These are phyloP conservation scores for Lentinula aciculospora DNA, from an alignment of 768 basidiomycete species.

Conservation along the genomic window DNA sequence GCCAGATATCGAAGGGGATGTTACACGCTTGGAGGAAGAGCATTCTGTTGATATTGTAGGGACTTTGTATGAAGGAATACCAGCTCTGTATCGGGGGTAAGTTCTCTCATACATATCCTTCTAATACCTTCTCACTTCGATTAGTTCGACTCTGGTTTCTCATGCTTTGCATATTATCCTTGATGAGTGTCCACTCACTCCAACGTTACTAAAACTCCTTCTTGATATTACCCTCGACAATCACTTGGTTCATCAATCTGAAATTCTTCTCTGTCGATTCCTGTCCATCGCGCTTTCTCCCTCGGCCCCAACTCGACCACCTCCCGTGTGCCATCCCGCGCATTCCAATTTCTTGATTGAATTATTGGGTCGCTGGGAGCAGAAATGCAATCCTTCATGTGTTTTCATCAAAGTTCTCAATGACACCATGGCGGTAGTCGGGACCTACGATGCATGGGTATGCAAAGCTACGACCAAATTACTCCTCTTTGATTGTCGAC, in stretches of 20 bases:
- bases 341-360: constrained; percentile 43
- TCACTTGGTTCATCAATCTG: constrained; percentile 36
- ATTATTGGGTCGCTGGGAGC: constrained; percentile 35
- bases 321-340: constrained; percentile 35
- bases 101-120: constrained; percentile 4
- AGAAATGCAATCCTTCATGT: constrained; percentile 16
- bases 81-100: constrained; percentile 47
- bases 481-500: not conserved
- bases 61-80: constrained; percentile 46
- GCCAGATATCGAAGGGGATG: constrained; percentile 16
- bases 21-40: constrained; percentile 13
- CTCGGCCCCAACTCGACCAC: constrained; percentile 14
- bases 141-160: constrained; percentile 35
- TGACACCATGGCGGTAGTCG: constrained; percentile 19
- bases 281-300: constrained; percentile 33
- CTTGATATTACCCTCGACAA: constrained; percentile 46
- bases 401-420: constrained; percentile 27
- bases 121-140: constrained; percentile 1
- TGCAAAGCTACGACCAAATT: constrained; percentile 35
- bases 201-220: constrained; percentile 42
- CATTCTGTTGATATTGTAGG: constrained; percentile 22
- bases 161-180: constrained; percentile 49
- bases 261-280: constrained; percentile 32
- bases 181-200: constrained; percentile 36
- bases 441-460: constrained; percentile 28